Evolutionary conservation across 148 eudicot species (phyloP), one percentile per base, ranked within the genome.

Genomic region (Arbutus unedo): DNA sequence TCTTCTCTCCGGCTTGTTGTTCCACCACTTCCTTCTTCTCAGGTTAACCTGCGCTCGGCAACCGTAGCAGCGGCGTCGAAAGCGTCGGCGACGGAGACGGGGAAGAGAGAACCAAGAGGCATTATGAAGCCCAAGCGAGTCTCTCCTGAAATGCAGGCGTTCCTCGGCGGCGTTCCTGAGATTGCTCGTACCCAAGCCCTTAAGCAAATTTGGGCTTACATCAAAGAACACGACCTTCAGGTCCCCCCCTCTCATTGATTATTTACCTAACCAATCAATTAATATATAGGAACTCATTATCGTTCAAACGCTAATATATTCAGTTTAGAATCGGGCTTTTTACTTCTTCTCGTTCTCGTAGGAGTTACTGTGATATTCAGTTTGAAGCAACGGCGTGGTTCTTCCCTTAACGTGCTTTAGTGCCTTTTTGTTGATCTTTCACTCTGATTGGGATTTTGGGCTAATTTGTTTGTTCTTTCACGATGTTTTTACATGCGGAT

Each of bases 201-300:
- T 15, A 93, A 96, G 87, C 77, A 84, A 59, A 92, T 96, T 74
- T 96, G 98, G 98, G 95, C 91, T n/a, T 86, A 96, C 90, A 96
- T 96, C 82, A 96, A 96, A 51, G 83, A 83, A 57, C 87, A 94
- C 44, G 78, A 91, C 79, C 97, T 96, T 78, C 98, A 96, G 98
- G 98, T 96, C 44, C 6, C 57, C 23, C 45, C 78, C 56, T 41
- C 83, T 60, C 59, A 18, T 31, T 2, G 41, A 68, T 19, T 9
- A 31, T n/a, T 4, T 19, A n/a, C 5, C 11, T 53, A 3, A 31
- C 2, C 21, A 1, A 2, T 43, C 76, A 0, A 3, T 66, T 66
- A 10, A 66, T 23, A 1, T 5, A 2, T 25, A 66, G 8, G 25
- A 66, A 5, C 6, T 31, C 38, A 31, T 23, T 2, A 6, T 66